These are phyloP conservation scores for Parastagonospora avenae DNA, from an alignment of 2,329 filamentous ascomycete species.

Conservation along the genomic window DNA sequence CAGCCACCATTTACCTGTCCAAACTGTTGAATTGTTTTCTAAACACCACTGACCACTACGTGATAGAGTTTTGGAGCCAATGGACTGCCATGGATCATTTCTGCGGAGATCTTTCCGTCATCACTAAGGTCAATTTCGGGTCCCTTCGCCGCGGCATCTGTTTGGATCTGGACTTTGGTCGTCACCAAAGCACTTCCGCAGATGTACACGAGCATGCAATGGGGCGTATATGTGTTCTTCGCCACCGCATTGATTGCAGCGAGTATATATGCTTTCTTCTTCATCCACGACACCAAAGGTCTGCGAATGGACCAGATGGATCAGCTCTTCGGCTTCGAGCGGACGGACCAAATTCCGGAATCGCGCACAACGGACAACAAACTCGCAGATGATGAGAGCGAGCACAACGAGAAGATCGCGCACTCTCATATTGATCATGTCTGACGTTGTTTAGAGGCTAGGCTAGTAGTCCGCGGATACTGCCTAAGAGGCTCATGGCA, in stretches of 20 bases:
- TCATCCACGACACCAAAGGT: conserved; percentile 48
- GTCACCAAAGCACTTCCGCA: conserved; percentile 49
- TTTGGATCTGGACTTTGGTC: conserved; percentile 48
- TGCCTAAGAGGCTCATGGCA: background rate
- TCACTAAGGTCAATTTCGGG: conserved; percentile 47
- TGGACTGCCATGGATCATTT: conserved; percentile 52
- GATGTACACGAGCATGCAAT: conserved; percentile 49
- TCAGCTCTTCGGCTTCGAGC: conserved; percentile 41
- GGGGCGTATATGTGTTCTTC: conserved; percentile 50
- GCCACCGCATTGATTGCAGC: conserved; percentile 45
- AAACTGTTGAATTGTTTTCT: conserved; percentile 30
- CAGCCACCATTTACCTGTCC: too few species aligned
- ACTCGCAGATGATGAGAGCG: conserved; percentile 16
- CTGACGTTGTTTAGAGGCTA: background rate
- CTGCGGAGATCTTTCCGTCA: conserved; percentile 50
- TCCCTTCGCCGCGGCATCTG: conserved; percentile 43
- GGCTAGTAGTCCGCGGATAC: too few species aligned
- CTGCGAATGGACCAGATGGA: conserved; percentile 48
- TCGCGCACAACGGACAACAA: conserved; percentile 3
- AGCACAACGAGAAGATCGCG: conserved; percentile 21
- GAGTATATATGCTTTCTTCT: conserved; percentile 48
- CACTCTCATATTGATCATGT: conserved; percentile 5
- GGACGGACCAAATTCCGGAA: conserved; percentile 12
- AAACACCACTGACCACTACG: conserved; percentile 17
- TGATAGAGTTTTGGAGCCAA: conserved; percentile 48